Percentiles rank a stretch among this genome's conserved stretches.
Evolutionary conservation across 2,329 filamentous ascomycete genomes (phyloP).

Genomic region (Aureobasidium sp.): DNA sequence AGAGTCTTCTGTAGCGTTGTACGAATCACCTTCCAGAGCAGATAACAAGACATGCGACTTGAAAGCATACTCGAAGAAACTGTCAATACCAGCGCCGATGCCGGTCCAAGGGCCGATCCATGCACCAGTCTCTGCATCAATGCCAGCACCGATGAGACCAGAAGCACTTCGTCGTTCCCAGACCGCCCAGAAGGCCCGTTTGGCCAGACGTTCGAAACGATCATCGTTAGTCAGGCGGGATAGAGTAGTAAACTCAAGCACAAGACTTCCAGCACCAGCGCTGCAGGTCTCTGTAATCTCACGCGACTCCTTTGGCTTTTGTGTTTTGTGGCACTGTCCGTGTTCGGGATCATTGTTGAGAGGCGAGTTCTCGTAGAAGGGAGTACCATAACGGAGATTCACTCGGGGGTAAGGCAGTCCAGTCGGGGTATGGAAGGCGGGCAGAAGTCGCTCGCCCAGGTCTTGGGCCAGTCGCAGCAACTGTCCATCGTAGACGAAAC

Average conservation of each 20-base stretch:
- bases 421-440: conserved; percentile 84
- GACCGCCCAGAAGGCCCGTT: conserved; percentile 94
- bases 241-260: conserved; percentile 85
- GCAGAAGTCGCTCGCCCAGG: conserved; percentile 72
- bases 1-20: conserved; percentile 49
- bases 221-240: conserved; percentile 79
- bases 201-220: conserved; percentile 82
- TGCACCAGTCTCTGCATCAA: conserved; percentile 81
- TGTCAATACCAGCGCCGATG: conserved; percentile 93
- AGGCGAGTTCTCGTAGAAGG: conserved; percentile 83
- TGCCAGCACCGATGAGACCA: conserved; percentile 80
- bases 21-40: conserved; percentile 36
- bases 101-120: conserved; percentile 87
- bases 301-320: conserved; percentile 35
- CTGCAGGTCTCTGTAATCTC: conserved; percentile 96
- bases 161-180: conserved; percentile 81
- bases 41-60: conserved; percentile 90
- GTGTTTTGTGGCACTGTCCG: conserved; percentile 34
- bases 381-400: conserved; percentile 82
- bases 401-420: conserved; percentile 92
- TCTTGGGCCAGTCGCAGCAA: conserved; percentile 82
- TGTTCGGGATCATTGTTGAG: conserved; percentile 51
- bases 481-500: conserved; percentile 77
- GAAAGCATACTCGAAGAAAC: conserved; percentile 96
- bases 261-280: conserved; percentile 89